phyloP scores from a whole-genome alignment of 2,329 filamentous ascomycete genomes.

The Cladosporium sp. region DNA sequence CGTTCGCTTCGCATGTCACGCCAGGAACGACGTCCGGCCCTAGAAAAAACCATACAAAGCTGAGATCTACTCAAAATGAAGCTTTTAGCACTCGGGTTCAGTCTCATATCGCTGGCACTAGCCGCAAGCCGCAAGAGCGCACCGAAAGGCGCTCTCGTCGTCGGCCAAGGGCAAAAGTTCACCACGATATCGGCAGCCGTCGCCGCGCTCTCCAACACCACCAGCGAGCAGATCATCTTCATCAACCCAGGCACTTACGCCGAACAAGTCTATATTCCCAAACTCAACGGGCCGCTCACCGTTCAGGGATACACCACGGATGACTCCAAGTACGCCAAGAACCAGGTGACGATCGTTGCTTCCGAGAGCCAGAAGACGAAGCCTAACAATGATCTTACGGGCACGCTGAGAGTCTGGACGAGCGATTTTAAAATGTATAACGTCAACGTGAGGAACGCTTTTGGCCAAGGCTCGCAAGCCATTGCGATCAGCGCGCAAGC shows the following conservation, averaged over 20 bases:
- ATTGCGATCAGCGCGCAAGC: constrained; percentile 56
- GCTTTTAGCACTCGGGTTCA: constrained; percentile 18
- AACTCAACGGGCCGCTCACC: constrained; percentile 51
- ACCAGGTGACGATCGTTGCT: constrained; percentile 59
- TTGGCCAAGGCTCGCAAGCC: constrained; percentile 52
- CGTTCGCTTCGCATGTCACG: not conserved
- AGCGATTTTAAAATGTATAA: constrained; percentile 62
- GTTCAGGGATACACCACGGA: constrained; percentile 61
- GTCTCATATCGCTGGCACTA: constrained; percentile 24
- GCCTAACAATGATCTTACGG: constrained; percentile 56
- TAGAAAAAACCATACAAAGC: not conserved
- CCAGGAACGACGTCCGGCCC: too few species aligned
- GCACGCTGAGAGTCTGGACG: constrained; percentile 51
- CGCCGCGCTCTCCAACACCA: constrained; percentile 56
- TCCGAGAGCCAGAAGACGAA: constrained; percentile 49
- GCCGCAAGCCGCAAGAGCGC: constrained; percentile 44
- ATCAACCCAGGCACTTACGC: constrained; percentile 61
- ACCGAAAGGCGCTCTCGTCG: constrained; percentile 54
- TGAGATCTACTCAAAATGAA: constrained; percentile 16
- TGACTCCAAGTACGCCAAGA: constrained; percentile 53
- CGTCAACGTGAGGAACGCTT: constrained; percentile 56
- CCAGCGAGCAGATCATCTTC: constrained; percentile 60
- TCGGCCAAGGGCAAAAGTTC: constrained; percentile 46
- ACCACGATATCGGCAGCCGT: constrained; percentile 58
- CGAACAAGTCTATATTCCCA: constrained; percentile 59